Evolutionary conservation across 1,284 basidiomycete species (phyloP).

Genomic region (Cutaneotrichosporon dermatis): DNA sequence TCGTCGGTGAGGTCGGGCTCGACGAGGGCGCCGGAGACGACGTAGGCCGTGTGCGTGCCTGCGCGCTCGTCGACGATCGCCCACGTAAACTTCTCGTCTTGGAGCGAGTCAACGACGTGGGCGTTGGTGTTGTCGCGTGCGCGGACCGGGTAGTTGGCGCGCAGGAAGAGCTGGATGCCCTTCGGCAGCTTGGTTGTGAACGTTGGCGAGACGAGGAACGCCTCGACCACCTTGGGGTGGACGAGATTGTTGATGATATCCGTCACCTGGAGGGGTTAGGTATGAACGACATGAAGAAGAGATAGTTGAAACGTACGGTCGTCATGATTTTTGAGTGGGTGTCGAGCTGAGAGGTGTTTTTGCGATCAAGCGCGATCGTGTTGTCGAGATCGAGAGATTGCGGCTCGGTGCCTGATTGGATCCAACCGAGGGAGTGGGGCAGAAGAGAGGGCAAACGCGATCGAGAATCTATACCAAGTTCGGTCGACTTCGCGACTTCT

Average conservation of each 20-base stretch:
- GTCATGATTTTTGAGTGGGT: neutral
- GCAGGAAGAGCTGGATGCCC: neutral
- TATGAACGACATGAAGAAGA: no score
- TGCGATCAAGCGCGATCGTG: no score
- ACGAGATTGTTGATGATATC: slow-evolving; percentile 9
- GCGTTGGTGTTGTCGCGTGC: neutral
- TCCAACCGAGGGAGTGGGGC: no score
- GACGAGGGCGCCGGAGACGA: slow-evolving; percentile 4
- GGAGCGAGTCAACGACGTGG: neutral
- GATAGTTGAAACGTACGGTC: neutral
- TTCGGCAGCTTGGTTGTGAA: slow-evolving; percentile 3
- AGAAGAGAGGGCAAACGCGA: no score
- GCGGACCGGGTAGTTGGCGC: neutral
- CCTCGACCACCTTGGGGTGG: slow-evolving; percentile 9
- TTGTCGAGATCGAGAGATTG: no score
- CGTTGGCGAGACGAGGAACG: slow-evolving; percentile 1
- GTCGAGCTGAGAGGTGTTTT: no score
- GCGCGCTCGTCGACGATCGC: slow-evolving; percentile 2
- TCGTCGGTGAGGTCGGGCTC: neutral
- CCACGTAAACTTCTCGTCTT: slow-evolving; percentile 8
- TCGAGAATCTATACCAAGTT: no score
- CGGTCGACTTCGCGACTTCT: no score
- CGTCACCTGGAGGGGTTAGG: neutral
- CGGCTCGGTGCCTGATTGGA: no score
- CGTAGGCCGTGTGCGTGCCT: neutral